phyloP scores from a whole-genome alignment of 352 stramenopile genomes.

The Globisporangium heterothallicum region DNA sequence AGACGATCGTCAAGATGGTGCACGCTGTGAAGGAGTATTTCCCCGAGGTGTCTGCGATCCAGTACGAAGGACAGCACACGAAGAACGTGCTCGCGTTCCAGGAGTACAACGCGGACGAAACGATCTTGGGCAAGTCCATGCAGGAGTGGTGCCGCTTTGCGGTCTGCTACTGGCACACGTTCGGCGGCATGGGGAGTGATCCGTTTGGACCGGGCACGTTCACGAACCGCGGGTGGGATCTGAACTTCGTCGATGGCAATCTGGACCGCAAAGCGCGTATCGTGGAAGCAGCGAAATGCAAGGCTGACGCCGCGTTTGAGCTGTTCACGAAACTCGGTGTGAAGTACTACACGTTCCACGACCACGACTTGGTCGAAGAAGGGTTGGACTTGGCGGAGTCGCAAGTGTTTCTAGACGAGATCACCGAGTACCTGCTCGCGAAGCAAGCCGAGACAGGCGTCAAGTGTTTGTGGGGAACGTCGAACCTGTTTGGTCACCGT shows the following conservation, averaged over 20 bases:
- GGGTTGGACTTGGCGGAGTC: slow-evolving; percentile 43
- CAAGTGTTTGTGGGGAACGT: slow-evolving; percentile 77
- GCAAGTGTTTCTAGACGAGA: slow-evolving; percentile 27
- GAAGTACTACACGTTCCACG: slow-evolving; percentile 84
- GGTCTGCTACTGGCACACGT: slow-evolving; percentile 63
- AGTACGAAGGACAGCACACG: slow-evolving; percentile 43
- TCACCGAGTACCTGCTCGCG: slow-evolving; percentile 39
- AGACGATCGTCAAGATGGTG: neutral
- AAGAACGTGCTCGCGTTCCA: slow-evolving; percentile 58
- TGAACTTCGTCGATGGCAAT: slow-evolving; percentile 13
- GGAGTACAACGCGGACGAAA: slow-evolving; percentile 74
- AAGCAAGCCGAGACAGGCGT: slow-evolving; percentile 73
- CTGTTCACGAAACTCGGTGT: slow-evolving; percentile 83
- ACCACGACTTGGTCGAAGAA: slow-evolving; percentile 73
- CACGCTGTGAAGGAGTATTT: slow-evolving; percentile 42
- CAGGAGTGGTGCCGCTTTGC: slow-evolving; percentile 57
- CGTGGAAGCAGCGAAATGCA: slow-evolving; percentile 66
- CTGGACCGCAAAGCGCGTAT: slow-evolving; percentile 39
- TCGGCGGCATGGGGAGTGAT: slow-evolving; percentile 26
- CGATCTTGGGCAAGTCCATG: slow-evolving; percentile 78
- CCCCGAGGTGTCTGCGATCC: slow-evolving; percentile 47
- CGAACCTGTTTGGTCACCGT: slow-evolving; percentile 73
- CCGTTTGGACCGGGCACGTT: slow-evolving; percentile 34
- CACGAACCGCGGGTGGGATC: slow-evolving; percentile 39
- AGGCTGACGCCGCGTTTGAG: slow-evolving; percentile 82